Conservation (phyloP, 352 stramenopile species). For the Pythium folliculosum region DNA sequence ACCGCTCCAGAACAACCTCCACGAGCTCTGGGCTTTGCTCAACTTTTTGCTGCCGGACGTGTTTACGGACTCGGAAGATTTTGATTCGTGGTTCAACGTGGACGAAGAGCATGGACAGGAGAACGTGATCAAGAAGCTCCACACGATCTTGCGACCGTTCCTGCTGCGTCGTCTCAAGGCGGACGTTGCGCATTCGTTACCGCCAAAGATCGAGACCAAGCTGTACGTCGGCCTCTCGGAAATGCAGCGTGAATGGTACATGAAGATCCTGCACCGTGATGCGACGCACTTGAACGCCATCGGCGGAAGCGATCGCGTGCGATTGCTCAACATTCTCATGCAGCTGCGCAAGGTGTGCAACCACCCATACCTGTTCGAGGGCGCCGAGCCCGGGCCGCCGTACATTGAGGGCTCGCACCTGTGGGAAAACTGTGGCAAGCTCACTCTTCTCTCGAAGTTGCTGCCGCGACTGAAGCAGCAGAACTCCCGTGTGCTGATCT, state of each 20-base stretch:
- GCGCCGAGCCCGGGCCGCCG: conserved; percentile 95
- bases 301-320: conserved; percentile 94
- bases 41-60: conserved; percentile 97
- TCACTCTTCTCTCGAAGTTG: conserved; percentile 96
- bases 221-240: conserved; percentile 97
- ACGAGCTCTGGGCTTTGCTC: conserved; percentile 99
- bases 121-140: conserved; percentile 97
- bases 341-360: conserved; percentile 99
- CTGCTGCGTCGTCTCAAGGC: conserved; percentile 98
- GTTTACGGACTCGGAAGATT: conserved; percentile 97
- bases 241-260: conserved; percentile 99
- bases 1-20: conserved; percentile 99
- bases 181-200: conserved; percentile 97
- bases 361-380: conserved; percentile 99
- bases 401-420: conserved; percentile 97
- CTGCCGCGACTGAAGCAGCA: conserved; percentile 85
- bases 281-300: conserved; percentile 96
- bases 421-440: conserved; percentile 98
- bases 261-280: conserved; percentile 95
- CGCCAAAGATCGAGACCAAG: conserved; percentile 98
- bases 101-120: conserved; percentile 95
- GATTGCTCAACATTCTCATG: conserved; percentile 98
- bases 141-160: conserved; percentile 98
- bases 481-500: conserved; percentile 96
- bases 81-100: conserved; percentile 99